Percentiles rank a stretch among this genome's conserved stretches.
Conservation (phyloP, 768 basidiomycete genomes). For the Chalciporus sphaerocephalus region DNA sequence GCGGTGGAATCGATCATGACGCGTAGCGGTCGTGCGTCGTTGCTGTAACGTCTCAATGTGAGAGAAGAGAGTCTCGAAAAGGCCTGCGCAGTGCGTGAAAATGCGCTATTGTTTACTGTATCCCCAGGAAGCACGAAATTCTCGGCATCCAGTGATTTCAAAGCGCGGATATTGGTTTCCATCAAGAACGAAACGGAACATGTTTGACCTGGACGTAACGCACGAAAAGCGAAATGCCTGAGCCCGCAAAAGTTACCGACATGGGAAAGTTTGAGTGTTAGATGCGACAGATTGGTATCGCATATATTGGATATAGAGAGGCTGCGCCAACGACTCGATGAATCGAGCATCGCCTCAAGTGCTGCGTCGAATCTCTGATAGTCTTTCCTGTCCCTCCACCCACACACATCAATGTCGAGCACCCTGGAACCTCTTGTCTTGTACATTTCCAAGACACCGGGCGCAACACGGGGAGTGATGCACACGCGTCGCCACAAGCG, state of each 20-base stretch:
- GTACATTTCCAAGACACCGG: conserved; percentile 22
- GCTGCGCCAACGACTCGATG: conserved; percentile 26
- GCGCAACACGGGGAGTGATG: conserved; percentile 19
- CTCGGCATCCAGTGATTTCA: conserved; percentile 28
- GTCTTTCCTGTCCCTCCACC: conserved; percentile 30
- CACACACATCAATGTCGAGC: conserved; percentile 26
- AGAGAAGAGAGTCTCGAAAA: conserved; percentile 23
- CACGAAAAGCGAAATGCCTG: conserved; percentile 29
- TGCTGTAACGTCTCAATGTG: conserved; percentile 27
- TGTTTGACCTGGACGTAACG: conserved; percentile 28
- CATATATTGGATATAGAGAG: conserved; percentile 24
- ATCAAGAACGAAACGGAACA: conserved; percentile 25
- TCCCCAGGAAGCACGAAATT: conserved; percentile 26
- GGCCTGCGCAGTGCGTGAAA: conserved; percentile 10
- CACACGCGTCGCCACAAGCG: conserved; percentile 29
- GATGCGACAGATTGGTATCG: conserved; percentile 29
- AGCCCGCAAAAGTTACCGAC: conserved; percentile 16
- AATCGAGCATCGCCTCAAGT: conserved; percentile 25
- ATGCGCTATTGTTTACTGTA: conserved; percentile 9
- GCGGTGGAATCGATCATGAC: conserved; percentile 27
- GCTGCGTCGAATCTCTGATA: conserved; percentile 29
- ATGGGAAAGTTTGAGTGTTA: conserved; percentile 25
- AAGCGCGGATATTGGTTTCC: conserved; percentile 10
- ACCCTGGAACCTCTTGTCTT: conserved; percentile 22
- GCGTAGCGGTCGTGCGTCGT: conserved; percentile 25